Evolutionary conservation across 2,329 filamentous ascomycete species (phyloP).

Genomic region (Colletotrichum caudatum): DNA sequence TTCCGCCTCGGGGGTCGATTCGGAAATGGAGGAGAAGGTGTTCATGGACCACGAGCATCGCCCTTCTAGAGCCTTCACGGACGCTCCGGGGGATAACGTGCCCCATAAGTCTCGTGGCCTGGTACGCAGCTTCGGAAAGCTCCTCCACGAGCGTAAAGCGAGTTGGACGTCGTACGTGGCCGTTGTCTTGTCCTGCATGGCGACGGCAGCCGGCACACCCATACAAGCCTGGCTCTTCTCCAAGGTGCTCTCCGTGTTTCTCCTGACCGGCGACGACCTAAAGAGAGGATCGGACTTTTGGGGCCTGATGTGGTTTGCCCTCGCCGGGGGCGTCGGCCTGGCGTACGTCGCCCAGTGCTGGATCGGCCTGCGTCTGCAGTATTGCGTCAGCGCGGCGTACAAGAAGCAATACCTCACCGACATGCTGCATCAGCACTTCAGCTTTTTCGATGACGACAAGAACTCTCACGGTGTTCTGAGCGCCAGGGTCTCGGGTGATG

Average conservation of each 20-base stretch:
- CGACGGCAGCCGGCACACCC: conserved; percentile 46
- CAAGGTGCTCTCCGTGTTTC: conserved; percentile 46
- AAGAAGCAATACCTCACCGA: conserved; percentile 47
- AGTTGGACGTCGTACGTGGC: conserved; percentile 46
- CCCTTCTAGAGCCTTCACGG: background rate
- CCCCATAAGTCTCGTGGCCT: conserved; percentile 28
- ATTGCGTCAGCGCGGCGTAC: conserved; percentile 40
- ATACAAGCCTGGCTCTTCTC: conserved; percentile 50
- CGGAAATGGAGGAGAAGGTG: conserved; percentile 15
- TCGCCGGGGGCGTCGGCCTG: conserved; percentile 47
- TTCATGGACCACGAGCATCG: conserved; percentile 9
- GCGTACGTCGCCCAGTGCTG: conserved; percentile 47
- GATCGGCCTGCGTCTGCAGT: conserved; percentile 38
- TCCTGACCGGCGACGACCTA: conserved; percentile 41
- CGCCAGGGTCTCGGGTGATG: conserved; percentile 47
- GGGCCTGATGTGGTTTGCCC: conserved; percentile 50
- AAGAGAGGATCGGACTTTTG: conserved; percentile 44
- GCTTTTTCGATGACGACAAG: conserved; percentile 48
- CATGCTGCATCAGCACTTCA: conserved; percentile 47
- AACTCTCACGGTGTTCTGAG: conserved; percentile 48
- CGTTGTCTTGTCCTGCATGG: conserved; percentile 46
- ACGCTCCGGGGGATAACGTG: background rate
- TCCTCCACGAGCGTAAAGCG: conserved; percentile 43
- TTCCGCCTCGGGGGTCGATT: conserved; percentile 11
- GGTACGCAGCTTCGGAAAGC: conserved; percentile 37